These are phyloP conservation scores for Xerocomellus chrysenteron DNA, from an alignment of 768 basidiomycete species.

Conservation along the genomic window DNA sequence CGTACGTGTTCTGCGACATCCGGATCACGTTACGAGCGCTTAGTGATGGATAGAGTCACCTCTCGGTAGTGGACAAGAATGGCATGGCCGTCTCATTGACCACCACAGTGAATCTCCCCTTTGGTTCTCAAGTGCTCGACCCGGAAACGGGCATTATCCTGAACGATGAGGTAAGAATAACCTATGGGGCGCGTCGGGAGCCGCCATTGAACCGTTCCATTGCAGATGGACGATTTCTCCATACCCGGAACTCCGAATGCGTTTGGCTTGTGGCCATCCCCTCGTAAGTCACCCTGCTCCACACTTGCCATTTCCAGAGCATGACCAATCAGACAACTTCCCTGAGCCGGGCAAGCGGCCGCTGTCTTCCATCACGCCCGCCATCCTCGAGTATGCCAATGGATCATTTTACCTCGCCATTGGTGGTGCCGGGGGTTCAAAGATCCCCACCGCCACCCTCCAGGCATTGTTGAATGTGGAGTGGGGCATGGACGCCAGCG, in stretches of 20 bases:
- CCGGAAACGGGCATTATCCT: conserved; percentile 84
- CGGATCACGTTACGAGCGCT: conserved; percentile 5
- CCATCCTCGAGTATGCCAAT: conserved; percentile 74
- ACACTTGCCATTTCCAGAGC: background rate
- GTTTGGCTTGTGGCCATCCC: conserved; percentile 81
- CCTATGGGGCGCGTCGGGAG: background rate
- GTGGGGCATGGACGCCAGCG: conserved; percentile 76
- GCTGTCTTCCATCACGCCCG: conserved; percentile 79
- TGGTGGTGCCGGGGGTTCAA: conserved; percentile 86
- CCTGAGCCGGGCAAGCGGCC: conserved; percentile 88
- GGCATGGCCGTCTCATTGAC: conserved; percentile 89
- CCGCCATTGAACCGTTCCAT: background rate
- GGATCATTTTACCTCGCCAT: conserved; percentile 71
- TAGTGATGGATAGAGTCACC: conserved; percentile 62
- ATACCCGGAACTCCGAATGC: conserved; percentile 79
- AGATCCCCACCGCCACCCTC: conserved; percentile 78
- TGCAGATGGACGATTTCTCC: conserved; percentile 89
- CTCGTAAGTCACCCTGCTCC: conserved; percentile 48
- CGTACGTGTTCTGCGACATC: conserved; percentile 21
- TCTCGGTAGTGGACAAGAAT: conserved; percentile 76
- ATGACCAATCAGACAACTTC: conserved; percentile 65
- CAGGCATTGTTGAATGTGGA: conserved; percentile 75
- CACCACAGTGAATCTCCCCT: conserved; percentile 85
- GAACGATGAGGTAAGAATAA: conserved; percentile 73
- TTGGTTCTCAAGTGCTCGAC: conserved; percentile 87